phyloP scores from a whole-genome alignment of 2,329 filamentous ascomycete genomes.

The Hypoxylon sp. region DNA sequence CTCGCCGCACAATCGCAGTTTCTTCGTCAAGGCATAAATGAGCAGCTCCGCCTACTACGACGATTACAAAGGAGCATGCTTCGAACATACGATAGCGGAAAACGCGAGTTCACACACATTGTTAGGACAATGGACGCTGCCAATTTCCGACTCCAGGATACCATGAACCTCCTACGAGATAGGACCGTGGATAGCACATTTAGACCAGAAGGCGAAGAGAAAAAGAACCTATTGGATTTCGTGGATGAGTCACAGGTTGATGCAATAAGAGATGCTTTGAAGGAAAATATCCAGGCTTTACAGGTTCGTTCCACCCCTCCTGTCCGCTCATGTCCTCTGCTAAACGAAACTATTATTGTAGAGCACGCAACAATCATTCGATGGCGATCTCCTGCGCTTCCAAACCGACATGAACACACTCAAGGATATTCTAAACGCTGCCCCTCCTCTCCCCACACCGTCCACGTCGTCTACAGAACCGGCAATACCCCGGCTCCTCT shows the following conservation, averaged over 20 bases:
- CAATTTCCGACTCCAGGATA: conserved; percentile 74
- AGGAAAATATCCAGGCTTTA: conserved; percentile 78
- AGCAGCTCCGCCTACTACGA: conserved; percentile 68
- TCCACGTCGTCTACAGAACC: conserved; percentile 57
- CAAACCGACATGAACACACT: conserved; percentile 80
- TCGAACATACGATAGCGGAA: conserved; percentile 70
- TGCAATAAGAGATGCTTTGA: conserved; percentile 74
- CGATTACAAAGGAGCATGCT: conserved; percentile 67
- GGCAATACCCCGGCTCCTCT: conserved; percentile 69
- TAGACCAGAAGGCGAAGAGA: conserved; percentile 69
- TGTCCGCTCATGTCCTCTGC: conserved; percentile 24
- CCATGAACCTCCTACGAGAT: conserved; percentile 74
- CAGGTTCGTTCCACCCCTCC: conserved; percentile 64
- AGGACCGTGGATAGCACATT: conserved; percentile 76
- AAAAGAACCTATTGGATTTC: conserved; percentile 80
- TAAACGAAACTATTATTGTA: conserved; percentile 51
- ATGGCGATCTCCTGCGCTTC: conserved; percentile 81
- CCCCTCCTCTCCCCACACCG: conserved; percentile 55
- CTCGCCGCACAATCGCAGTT: conserved; percentile 79
- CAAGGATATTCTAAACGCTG: conserved; percentile 68
- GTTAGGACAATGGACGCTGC: conserved; percentile 76
- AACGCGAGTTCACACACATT: conserved; percentile 72
- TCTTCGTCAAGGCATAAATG: conserved; percentile 72
- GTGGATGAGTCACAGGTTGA: conserved; percentile 80
- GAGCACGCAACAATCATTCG: conserved; percentile 79